A percentile compares a stretch with the other conserved stretches of the same genome.
These are phyloP conservation scores for Microascus cirrosus DNA, from an alignment of 2,329 filamentous ascomycete species.

Conservation along the genomic window DNA sequence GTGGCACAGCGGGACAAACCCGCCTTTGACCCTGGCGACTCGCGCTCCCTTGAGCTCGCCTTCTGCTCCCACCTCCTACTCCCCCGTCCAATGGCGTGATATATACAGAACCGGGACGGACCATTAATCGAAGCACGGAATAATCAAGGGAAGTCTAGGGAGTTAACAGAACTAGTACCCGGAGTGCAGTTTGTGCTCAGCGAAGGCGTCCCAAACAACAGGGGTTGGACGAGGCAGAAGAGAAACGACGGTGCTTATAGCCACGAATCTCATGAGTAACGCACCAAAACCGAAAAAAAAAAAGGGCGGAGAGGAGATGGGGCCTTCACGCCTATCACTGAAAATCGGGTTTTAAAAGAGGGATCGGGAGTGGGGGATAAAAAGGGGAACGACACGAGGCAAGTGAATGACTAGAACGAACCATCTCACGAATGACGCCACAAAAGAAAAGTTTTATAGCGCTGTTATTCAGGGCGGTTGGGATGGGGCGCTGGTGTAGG, in stretches of 20 bases:
- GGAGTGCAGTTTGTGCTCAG: not conserved
- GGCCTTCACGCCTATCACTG: not conserved
- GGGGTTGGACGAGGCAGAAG: not conserved
- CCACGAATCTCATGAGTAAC: not conserved
- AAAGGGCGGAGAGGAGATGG: not conserved
- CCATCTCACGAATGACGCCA: not conserved
- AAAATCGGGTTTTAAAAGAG: not conserved
- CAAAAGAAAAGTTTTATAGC: not conserved
- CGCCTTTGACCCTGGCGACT: constrained; percentile 37
- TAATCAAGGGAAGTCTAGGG: not conserved
- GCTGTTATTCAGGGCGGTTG: too few species aligned
- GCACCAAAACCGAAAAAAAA: not conserved
- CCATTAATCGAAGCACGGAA: not conserved
- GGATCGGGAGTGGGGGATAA: not conserved
- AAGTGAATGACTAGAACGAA: not conserved
- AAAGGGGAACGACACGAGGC: not conserved
- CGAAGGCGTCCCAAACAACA: not conserved
- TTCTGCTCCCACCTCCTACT: constrained; percentile 37
- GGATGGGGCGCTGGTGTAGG: too few species aligned
- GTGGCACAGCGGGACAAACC: constrained; percentile 36
- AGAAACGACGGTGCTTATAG: not conserved
- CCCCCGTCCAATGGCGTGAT: constrained; percentile 10
- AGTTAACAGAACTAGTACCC: not conserved
- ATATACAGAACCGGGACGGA: not conserved
- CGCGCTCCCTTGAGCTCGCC: constrained; percentile 37